Evolutionary conservation across 1,139 yeast species (phyloP).

Genomic region (Hyphopichia burtonii): DNA sequence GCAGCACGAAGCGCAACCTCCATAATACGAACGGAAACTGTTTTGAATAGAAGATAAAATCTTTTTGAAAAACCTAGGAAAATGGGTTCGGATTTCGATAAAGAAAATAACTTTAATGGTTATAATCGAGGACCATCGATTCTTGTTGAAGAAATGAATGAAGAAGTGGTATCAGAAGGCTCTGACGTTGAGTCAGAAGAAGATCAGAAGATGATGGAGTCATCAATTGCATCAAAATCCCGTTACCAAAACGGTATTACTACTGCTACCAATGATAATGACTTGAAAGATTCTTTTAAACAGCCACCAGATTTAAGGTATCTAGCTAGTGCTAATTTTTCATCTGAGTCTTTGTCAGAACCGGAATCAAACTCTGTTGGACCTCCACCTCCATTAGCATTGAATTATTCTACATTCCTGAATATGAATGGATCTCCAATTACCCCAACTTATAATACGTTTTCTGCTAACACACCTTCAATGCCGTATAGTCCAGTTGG

Average conservation of each 20-base stretch:
- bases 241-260: background rate
- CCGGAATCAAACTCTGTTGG: slow-evolving; percentile 4
- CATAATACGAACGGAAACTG: background rate
- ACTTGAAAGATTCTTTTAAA: background rate
- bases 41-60: too few relatives aligned
- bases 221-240: background rate
- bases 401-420: background rate
- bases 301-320: slow-evolving; percentile 4
- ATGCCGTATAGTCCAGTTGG: slow-evolving; percentile 3
- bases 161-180: background rate
- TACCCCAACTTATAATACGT: background rate
- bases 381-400: background rate
- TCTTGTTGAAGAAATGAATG: slow-evolving; percentile 1
- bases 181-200: background rate
- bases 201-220: background rate
- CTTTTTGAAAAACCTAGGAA: background rate
- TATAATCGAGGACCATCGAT: background rate
- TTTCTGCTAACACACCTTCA: slow-evolving; percentile 1
- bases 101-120: background rate
- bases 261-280: background rate
- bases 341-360: slow-evolving; percentile 37
- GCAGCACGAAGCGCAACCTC: background rate
- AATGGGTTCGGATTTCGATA: background rate
- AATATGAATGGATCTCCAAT: background rate
- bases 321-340: slow-evolving; percentile 43